Evolutionary conservation across 2,329 filamentous ascomycete species (phyloP), one percentile per base, ranked within the genome.

Genomic region (Trichoderma sp.): DNA sequence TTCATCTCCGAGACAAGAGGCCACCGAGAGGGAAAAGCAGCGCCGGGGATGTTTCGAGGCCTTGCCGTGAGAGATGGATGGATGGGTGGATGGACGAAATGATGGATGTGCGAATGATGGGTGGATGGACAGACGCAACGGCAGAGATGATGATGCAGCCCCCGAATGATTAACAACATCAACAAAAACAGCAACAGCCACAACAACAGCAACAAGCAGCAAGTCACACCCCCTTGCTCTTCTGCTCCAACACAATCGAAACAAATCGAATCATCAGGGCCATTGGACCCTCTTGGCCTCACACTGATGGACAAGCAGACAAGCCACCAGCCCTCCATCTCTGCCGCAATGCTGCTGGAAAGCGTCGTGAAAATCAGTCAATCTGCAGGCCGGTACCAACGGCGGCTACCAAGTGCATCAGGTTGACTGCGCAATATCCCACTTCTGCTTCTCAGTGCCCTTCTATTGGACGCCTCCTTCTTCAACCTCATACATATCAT

Each of bases 381-480:
- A 57, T 68, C 47, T 72, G 70, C 70, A 72, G 64, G 43, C 63
- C 63, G 67, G 51, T 64, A 57, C 39, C 63, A 53, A 61, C 56
- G 57, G 71, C 71, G 65, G 43, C 65, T 62, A 58, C 58, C 39
- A 56, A 63, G 58, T 61, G 66, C 71, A 72, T 51, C 71, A 71
- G 60, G 58, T 72, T 72, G 71, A 72, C 71, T 43, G 58, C 18
- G 62, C 71, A 64, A 70, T 57, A 51, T 72, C 58, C 39, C 62
- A 58, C 61, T 71, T 67, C n/a, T 63, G 62, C 61, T 63, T n/a
- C 36, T 64, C 51, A 62, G 51, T 26, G 60, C 9, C 18, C 9
- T n/a, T 69, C 71, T n/a, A 74, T 74, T 74, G 74, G 74, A 72
- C 74, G 73, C 71, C 71, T 73, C 72, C 24, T 51, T 47, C 73